Evolutionary conservation across 2,329 filamentous ascomycete species (phyloP).

Genomic region (Phialocephala sp.): DNA sequence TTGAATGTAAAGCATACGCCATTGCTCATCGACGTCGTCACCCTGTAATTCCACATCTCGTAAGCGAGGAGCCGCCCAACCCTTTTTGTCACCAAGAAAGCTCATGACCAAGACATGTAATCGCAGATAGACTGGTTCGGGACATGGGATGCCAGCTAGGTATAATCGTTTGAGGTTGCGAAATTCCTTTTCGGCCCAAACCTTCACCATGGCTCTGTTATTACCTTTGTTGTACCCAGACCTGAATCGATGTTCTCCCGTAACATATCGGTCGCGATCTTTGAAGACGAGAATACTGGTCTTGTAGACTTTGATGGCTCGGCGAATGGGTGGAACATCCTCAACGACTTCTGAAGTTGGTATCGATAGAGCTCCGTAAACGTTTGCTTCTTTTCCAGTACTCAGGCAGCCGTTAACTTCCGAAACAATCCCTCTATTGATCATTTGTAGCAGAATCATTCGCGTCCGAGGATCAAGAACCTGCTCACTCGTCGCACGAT

Average conservation of each 20-base stretch:
- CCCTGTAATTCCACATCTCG: constrained; percentile 81
- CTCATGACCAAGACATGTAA: constrained; percentile 96
- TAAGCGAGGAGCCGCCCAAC: constrained; percentile 85
- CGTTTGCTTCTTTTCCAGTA: constrained; percentile 97
- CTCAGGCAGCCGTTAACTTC: constrained; percentile 95
- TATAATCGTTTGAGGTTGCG: constrained; percentile 88
- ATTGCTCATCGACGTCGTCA: constrained; percentile 72
- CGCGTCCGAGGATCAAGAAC: constrained; percentile 92
- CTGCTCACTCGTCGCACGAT: constrained; percentile 92
- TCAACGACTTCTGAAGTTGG: constrained; percentile 57
- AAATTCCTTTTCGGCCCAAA: constrained; percentile 99
- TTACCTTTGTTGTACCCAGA: constrained; percentile 92
- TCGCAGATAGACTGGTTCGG: constrained; percentile 86
- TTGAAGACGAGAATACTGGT: constrained; percentile 98
- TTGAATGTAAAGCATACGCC: constrained; percentile 80
- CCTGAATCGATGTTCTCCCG: constrained; percentile 90
- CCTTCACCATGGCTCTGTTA: constrained; percentile 95
- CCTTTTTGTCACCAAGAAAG: constrained; percentile 86
- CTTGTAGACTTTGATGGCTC: constrained; percentile 99
- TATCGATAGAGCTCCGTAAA: constrained; percentile 84
- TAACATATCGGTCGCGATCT: constrained; percentile 94
- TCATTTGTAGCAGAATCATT: constrained; percentile 95
- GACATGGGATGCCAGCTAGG: constrained; percentile 84
- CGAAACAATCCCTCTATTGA: constrained; percentile 86
- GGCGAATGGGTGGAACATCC: constrained; percentile 63